These are phyloP conservation scores for Atkinsonella hypoxylon DNA, from an alignment of 2,329 filamentous ascomycete genomes.

Conservation along the genomic window DNA sequence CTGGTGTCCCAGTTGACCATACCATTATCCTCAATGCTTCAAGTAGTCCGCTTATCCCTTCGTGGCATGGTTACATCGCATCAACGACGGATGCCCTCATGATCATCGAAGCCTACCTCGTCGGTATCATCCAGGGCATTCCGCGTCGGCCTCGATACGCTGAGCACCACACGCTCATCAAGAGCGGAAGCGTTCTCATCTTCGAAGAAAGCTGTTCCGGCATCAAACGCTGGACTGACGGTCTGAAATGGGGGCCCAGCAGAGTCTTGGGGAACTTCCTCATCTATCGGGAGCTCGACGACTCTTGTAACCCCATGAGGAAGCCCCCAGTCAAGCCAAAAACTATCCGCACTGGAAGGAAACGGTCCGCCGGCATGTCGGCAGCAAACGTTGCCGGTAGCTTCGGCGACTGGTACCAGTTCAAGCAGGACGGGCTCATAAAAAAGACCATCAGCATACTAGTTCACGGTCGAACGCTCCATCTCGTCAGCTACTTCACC, in stretches of 20 bases:
- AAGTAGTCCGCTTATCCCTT: conserved; percentile 38
- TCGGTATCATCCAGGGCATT: conserved; percentile 58
- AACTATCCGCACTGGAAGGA: neutral
- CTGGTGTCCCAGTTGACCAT: neutral
- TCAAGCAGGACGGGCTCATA: conserved; percentile 68
- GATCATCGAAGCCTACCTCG: conserved; percentile 69
- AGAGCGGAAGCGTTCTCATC: conserved; percentile 75
- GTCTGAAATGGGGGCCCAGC: conserved; percentile 78
- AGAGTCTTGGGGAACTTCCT: conserved; percentile 77
- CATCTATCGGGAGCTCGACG: conserved; percentile 67
- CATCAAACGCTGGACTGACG: conserved; percentile 89
- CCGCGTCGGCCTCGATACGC: conserved; percentile 74
- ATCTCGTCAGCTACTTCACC: conserved; percentile 79
- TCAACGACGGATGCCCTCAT: conserved; percentile 63
- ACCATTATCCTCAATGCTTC: conserved; percentile 3
- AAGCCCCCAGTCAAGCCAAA: neutral
- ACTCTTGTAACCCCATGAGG: neutral
- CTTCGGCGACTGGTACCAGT: conserved; percentile 73
- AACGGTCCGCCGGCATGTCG: neutral
- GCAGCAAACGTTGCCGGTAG: conserved; percentile 45
- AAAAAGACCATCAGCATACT: conserved; percentile 86
- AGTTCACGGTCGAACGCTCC: conserved; percentile 61
- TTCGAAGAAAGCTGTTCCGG: conserved; percentile 83
- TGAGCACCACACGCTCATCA: conserved; percentile 63
- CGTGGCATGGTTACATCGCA: conserved; percentile 52